phyloP scores from a whole-genome alignment of 2,329 filamentous ascomycete genomes.

The Dothideomycetes sp. region DNA sequence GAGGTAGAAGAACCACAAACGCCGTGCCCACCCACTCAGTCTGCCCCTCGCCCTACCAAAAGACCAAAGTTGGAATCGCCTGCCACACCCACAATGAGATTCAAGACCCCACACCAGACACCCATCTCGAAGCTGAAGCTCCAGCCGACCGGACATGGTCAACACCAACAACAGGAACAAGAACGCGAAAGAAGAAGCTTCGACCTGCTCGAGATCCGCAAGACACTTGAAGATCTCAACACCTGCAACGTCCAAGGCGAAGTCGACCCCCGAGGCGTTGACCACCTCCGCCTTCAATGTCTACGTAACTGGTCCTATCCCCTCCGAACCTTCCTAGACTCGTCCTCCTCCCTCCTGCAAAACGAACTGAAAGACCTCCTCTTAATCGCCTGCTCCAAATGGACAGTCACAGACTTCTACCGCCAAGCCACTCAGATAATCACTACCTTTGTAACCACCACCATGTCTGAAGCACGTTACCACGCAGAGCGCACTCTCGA shows the following conservation, averaged over 20 bases:
- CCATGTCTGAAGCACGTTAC: constrained; percentile 17
- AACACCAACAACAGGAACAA: too few species aligned
- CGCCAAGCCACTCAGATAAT: constrained; percentile 16
- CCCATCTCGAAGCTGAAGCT: too few species aligned
- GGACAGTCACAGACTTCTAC: constrained; percentile 21
- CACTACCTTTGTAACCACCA: constrained; percentile 15
- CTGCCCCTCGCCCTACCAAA: neutral
- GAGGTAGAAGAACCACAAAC: constrained; percentile 10
- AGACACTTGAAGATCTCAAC: constrained; percentile 4
- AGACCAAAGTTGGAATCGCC: neutral
- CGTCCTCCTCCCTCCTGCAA: constrained; percentile 19
- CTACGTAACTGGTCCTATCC: constrained; percentile 22
- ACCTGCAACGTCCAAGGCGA: constrained; percentile 22
- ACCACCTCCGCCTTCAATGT: constrained; percentile 18
- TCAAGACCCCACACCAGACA: too few species aligned
- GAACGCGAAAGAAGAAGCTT: constrained; percentile 4
- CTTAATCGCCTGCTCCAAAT: constrained; percentile 18
- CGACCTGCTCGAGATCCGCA: constrained; percentile 2
- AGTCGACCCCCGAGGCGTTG: constrained; percentile 23
- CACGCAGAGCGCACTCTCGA: constrained; percentile 17
- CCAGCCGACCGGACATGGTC: too few species aligned
- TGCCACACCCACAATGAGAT: neutral
- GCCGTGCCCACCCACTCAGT: constrained; percentile 5
- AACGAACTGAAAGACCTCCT: constrained; percentile 11
- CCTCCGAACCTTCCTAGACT: constrained; percentile 17